Evolutionary conservation across 2,329 filamentous ascomycete species (phyloP), one percentile per base, ranked within the genome.

Genomic region (Cladophialophora exuberans): DNA sequence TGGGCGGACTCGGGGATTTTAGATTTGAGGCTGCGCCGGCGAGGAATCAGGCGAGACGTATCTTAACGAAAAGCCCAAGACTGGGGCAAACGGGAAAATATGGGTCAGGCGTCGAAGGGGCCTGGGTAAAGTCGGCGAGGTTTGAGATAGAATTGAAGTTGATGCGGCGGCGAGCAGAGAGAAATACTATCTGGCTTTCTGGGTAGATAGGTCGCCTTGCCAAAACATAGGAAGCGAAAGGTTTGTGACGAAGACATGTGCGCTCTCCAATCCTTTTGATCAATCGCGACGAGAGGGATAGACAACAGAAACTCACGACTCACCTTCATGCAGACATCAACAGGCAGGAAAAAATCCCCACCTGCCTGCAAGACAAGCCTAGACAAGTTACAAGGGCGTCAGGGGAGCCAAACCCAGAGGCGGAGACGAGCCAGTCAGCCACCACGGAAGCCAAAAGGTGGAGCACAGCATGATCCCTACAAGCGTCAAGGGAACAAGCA

Each of bases 1-100:
- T 46, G 47, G 52, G 44, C 41, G 38, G 42, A 45, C 43, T 41
- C 44, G 53, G 54, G 57, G 57, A 52, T 60, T 60, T 60, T 57
- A 52, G 50, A 51, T 52, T 60, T 54, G 50, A 56, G 53, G 54
- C 54, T 53, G 51, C 41, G 18, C 25, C 53, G 42, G 54, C 53
- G 44, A 56, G 51, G 54, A 54, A 57, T 54, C 50, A 57, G 50
- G 57, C 57, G 57, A 60, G 50, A 52, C 51, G 47, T 48, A 46
- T 31, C 23, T 49, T 49, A 39, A 49, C 46, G 48, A 43, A 38
- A 11, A 33, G 20, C 36, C 38, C 13, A 50, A 35, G 48, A 47
- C 33, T 22, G 54, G 49, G 33, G 22, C 22, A 52, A 20, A 38
- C 47, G 38, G 54, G 47, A 57, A 48, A 43, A 18, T 43, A 18